Conservation (phyloP, 2,329 filamentous ascomycete genomes). For the Ophiosphaerella korrae region DNA sequence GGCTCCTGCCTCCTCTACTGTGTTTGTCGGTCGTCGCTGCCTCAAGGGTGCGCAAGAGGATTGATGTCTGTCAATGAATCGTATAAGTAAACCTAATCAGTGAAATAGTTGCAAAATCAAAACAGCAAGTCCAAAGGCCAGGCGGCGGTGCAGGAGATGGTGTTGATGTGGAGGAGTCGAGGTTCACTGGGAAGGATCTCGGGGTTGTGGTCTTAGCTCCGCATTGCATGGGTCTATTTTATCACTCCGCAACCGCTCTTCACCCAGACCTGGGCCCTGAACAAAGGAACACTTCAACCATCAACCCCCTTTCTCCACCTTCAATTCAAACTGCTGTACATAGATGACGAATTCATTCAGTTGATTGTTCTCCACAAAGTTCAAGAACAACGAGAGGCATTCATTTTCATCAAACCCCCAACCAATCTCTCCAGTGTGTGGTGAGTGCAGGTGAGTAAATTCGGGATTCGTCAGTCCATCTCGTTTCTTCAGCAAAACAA, state of each 20-base stretch:
- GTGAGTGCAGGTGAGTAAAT: conserved; percentile 3
- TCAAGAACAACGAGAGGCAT: conserved; percentile 6
- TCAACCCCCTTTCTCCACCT: background rate
- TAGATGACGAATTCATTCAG: conserved; percentile 1
- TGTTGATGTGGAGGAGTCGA: too few species aligned
- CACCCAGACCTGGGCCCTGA: too few species aligned
- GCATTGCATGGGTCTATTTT: conserved; percentile 1
- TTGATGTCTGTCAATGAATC: background rate
- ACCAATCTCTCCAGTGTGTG: conserved; percentile 6
- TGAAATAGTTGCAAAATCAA: background rate
- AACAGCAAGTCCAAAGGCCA: too few species aligned
- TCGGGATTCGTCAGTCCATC: background rate
- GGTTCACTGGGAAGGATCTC: too few species aligned
- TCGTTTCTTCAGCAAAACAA: background rate
- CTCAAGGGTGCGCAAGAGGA: conserved; percentile 3
- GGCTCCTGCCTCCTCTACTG: conserved; percentile 6
- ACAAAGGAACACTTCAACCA: too few species aligned
- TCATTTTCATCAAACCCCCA: conserved; percentile 10
- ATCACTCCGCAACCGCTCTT: background rate
- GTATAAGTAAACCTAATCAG: background rate
- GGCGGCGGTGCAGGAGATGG: background rate
- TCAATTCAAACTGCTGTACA: background rate
- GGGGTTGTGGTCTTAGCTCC: background rate
- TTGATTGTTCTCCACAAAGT: background rate
- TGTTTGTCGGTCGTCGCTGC: conserved; percentile 5